These are phyloP conservation scores for Saururus chinensis DNA, from an alignment of 164 flowering plant species.

Conservation along the genomic window DNA sequence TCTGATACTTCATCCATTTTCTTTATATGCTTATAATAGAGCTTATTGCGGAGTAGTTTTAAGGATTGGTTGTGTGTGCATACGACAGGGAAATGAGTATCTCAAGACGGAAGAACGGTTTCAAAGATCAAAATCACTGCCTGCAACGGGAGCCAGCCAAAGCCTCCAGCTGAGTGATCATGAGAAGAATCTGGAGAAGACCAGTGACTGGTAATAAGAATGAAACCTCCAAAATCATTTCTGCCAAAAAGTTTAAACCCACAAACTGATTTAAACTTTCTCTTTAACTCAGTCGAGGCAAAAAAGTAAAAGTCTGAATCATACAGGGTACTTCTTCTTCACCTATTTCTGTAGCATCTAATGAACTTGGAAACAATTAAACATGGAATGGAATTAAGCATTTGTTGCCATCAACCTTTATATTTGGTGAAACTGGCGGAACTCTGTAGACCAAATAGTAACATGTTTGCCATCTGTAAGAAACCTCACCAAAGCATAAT, in stretches of 20 bases:
- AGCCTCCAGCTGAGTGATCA: constrained; percentile 8
- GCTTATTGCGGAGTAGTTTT: background rate
- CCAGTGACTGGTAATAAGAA: constrained; percentile 37
- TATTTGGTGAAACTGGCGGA: no score
- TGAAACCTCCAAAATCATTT: background rate
- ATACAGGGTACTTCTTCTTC: no score
- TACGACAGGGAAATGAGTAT: constrained; percentile 13
- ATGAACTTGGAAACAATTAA: no score
- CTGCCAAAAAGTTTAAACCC: background rate
- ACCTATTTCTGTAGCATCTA: no score
- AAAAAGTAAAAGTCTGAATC: no score
- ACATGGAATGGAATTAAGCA: no score
- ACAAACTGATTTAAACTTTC: background rate
- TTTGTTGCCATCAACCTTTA: no score
- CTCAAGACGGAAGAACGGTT: constrained; percentile 6
- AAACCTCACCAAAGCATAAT: no score
- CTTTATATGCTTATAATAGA: background rate
- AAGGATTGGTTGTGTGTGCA: background rate
- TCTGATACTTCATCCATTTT: background rate
- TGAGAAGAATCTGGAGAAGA: constrained; percentile 16
- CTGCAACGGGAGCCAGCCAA: constrained; percentile 12
- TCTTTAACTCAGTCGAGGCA: no score
- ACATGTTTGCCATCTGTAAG: no score
- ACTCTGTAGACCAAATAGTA: no score
- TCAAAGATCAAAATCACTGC: constrained; percentile 36